Conservation (phyloP, 2,329 filamentous ascomycete genomes). For the Beauveria bassiana region DNA sequence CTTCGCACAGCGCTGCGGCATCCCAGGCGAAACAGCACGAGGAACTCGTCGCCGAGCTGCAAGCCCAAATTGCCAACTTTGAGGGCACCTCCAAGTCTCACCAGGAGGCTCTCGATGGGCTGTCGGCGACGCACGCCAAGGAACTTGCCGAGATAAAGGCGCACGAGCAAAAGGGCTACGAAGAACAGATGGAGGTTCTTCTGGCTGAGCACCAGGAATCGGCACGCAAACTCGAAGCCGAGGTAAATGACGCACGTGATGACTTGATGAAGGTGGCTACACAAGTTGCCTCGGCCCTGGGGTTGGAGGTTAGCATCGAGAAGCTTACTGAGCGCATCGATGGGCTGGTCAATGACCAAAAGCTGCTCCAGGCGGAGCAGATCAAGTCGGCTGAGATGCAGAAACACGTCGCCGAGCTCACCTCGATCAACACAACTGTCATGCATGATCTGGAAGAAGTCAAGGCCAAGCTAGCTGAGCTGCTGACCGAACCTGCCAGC, state of each 20-base stretch:
- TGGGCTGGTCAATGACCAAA: slow-evolving; percentile 49
- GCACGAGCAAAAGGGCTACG: slow-evolving; percentile 46
- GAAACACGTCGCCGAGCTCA: slow-evolving; percentile 46
- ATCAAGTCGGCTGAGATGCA: slow-evolving; percentile 51
- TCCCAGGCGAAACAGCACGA: slow-evolving; percentile 38
- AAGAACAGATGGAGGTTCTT: slow-evolving; percentile 50
- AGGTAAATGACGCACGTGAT: slow-evolving; percentile 58
- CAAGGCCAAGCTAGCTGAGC: slow-evolving; percentile 44
- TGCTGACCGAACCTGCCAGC: slow-evolving; percentile 38
- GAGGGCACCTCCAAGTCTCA: slow-evolving; percentile 49
- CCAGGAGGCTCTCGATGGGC: slow-evolving; percentile 41
- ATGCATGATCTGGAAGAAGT: slow-evolving; percentile 56
- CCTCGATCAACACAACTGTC: slow-evolving; percentile 49
- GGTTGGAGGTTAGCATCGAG: slow-evolving; percentile 59
- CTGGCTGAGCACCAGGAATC: slow-evolving; percentile 53
- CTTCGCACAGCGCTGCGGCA: slow-evolving; percentile 46
- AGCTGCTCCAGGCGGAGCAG: slow-evolving; percentile 51
- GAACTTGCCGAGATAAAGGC: slow-evolving; percentile 42
- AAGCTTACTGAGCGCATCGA: slow-evolving; percentile 57
- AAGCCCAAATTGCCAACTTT: slow-evolving; percentile 53
- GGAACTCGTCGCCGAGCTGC: slow-evolving; percentile 43
- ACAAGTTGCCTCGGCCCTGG: slow-evolving; percentile 52
- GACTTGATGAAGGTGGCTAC: slow-evolving; percentile 57
- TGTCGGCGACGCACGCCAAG: slow-evolving; percentile 42
- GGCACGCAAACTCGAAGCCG: slow-evolving; percentile 48